Evolutionary conservation across 1,284 basidiomycete genomes (phyloP), one percentile per base, ranked within the genome.

Genomic region (Malassezia slooffiae): DNA sequence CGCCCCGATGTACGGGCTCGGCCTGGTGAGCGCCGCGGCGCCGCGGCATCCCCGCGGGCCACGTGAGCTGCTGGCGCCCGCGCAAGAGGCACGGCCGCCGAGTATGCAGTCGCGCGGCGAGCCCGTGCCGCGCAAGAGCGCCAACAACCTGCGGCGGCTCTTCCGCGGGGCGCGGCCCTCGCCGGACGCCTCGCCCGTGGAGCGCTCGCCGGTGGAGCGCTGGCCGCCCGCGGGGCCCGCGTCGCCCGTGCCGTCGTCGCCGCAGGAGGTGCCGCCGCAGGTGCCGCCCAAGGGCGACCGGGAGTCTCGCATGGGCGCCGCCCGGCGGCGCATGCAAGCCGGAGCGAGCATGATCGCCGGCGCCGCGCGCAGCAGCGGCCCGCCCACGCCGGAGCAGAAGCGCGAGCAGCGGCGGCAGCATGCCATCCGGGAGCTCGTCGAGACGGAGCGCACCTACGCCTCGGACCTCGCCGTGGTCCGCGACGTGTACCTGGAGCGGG

Each of bases 371-470:
- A n/a, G n/a, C n/a, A n/a, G n/a, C 24, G 9, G 8, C 19, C 2
- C 22, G n/a, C 8, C 5, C 5, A 23, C 32, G 11, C n/a, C 11
- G 24, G 43, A 60, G 12, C 47, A 54, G 13, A 70, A 69, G 49
- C 33, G 50, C n/a, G 59, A 75, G 27, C 72, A 83, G 15, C 90
- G 87, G 72, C 79, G 89, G 20, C 76, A 80, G 19, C 83, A 91
- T 63, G 82, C 87, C 1, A 73, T 95, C 26, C 77, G 81, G 35
- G 89, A 95, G 43, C 54, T 68, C 13, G 35, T 61, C 15, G 61
- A 66, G 31, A 88, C 85, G 16, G 89, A 95, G 67, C 75, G 82
- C 21, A 80, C 83, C 0, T 91, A 91, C 70, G 85, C 88, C 1
- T 81, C 79, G 9, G 89, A 95, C 73, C 75, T 95, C 16, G 81